phyloP scores from a whole-genome alignment of 805 yeast genomes.

The Lipomyces orientalis region DNA sequence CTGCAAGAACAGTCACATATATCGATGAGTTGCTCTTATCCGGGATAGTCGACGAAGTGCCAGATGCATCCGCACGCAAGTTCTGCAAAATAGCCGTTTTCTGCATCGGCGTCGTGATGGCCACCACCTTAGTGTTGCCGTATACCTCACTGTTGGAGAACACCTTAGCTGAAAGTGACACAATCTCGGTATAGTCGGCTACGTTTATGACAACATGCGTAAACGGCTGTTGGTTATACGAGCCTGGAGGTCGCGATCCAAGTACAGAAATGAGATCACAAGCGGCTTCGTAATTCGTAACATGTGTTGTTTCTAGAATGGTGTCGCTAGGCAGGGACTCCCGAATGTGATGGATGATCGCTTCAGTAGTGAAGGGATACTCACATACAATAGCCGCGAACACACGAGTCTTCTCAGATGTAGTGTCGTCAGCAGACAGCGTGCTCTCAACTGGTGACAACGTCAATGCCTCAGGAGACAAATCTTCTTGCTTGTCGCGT shows the following conservation, averaged over 20 bases:
- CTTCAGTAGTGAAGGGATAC: conserved; percentile 39
- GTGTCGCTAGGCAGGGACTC: conserved; percentile 35
- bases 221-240: conserved; percentile 29
- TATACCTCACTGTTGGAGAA: conserved; percentile 27
- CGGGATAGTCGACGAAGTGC: conserved; percentile 12
- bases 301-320: conserved; percentile 30
- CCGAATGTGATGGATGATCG: conserved; percentile 43
- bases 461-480: background rate
- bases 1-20: background rate
- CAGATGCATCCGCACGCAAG: conserved; percentile 25
- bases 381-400: conserved; percentile 41
- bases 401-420: conserved; percentile 10
- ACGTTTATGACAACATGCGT: conserved; percentile 44
- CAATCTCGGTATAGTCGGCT: conserved; percentile 35
- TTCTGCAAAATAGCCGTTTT: conserved; percentile 38
- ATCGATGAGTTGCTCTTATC: background rate
- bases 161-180: conserved; percentile 28
- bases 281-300: conserved; percentile 25
- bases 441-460: background rate
- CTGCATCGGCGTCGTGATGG: conserved; percentile 39
- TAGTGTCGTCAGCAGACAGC: background rate
- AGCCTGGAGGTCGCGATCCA: conserved; percentile 8
- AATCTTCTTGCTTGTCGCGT: background rate
- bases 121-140: conserved; percentile 30
- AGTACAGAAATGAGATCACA: conserved; percentile 19